phyloP scores from a whole-genome alignment of 345 rosid genomes.

The Camelina neglecta region DNA sequence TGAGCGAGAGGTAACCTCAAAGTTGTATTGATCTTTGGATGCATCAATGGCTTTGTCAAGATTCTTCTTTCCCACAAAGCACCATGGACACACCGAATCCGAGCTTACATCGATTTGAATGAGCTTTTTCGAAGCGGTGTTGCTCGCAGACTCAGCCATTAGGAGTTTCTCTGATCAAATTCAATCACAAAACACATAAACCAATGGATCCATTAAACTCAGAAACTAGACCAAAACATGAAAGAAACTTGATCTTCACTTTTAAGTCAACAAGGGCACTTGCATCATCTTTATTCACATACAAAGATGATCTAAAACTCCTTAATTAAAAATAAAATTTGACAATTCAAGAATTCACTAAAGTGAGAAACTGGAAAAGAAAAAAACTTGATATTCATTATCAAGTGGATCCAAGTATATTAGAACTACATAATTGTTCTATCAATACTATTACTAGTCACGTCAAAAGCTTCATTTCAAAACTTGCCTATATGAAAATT shows the following conservation, averaged over 20 bases:
- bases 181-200: slow-evolving; percentile 13
- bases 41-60: slow-evolving; percentile 79
- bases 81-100: slow-evolving; percentile 91
- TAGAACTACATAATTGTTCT: background rate
- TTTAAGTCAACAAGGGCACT: background rate
- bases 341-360: background rate
- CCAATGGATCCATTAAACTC: slow-evolving; percentile 15
- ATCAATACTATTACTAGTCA: background rate
- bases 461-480: background rate
- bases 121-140: slow-evolving; percentile 56
- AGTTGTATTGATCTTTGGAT: slow-evolving; percentile 64
- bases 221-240: slow-evolving; percentile 5
- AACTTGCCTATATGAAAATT: background rate
- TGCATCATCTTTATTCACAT: slow-evolving; percentile 4
- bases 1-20: slow-evolving; percentile 29
- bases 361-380: background rate
- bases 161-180: background rate
- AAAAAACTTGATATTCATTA: slow-evolving; percentile 6
- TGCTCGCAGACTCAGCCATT: slow-evolving; percentile 59
- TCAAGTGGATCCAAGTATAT: background rate
- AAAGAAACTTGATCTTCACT: slow-evolving; percentile 12
- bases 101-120: slow-evolving; percentile 72
- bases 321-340: background rate
- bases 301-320: background rate
- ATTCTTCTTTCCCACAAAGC: slow-evolving; percentile 80